Conservation (phyloP, 164 flowering plant genomes). For the Vitis rupestris region DNA sequence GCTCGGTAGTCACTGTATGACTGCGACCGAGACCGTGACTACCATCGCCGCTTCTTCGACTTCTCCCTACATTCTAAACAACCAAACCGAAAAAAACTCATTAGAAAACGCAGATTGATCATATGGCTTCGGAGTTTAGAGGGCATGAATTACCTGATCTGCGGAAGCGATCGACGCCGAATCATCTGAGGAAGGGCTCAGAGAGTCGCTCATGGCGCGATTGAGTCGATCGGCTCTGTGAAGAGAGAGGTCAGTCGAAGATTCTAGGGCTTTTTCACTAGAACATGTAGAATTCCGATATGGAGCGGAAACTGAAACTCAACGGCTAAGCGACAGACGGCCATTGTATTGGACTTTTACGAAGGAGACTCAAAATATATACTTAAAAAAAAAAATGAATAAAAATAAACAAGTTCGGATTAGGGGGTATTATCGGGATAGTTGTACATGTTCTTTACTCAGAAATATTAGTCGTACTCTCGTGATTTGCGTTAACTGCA, state of each 20-base stretch:
- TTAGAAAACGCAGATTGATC: not conserved
- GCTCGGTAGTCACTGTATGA: constrained; percentile 28
- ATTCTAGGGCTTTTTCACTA: not conserved
- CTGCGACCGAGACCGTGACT: not conserved
- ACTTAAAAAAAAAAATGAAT: no score
- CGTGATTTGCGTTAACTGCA: no score
- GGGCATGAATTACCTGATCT: constrained; percentile 30
- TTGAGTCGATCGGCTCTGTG: constrained; percentile 8
- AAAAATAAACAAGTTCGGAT: no score
- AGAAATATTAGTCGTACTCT: no score
- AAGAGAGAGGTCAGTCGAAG: not conserved
- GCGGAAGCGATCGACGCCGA: constrained; percentile 35
- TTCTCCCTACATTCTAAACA: constrained; percentile 46
- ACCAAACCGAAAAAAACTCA: not conserved
- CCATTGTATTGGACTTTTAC: no score
- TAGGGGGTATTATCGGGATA: no score
- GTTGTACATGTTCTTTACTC: no score
- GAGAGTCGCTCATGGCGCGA: constrained; percentile 41
- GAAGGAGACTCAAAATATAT: no score
- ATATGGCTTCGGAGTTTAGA: no score
- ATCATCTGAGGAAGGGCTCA: constrained; percentile 27
- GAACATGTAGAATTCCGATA: not conserved
- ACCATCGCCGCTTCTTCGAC: constrained; percentile 34
- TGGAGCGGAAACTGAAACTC: constrained; percentile 15
- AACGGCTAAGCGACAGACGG: constrained; percentile 16